Evolutionary conservation across 108 stramenopile species (phyloP).

Genomic region (Stephanodiscus triporus): DNA sequence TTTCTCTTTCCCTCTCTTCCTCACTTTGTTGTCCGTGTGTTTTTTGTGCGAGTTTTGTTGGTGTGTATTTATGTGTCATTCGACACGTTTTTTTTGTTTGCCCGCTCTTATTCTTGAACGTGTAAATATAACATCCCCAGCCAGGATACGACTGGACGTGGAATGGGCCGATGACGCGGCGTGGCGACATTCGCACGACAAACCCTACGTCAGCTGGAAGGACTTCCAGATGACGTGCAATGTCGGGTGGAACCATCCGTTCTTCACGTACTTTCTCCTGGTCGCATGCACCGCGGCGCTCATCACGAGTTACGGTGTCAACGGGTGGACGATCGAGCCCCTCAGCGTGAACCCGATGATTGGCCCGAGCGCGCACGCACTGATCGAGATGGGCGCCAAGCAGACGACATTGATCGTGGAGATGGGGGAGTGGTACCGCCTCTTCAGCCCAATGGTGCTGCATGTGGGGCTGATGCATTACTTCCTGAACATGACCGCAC

Average conservation of each 20-base stretch:
- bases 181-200: constrained; percentile 63
- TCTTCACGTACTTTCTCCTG: constrained; percentile 71
- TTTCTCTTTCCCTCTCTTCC: no score
- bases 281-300: constrained; percentile 67
- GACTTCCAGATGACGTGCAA: constrained; percentile 70
- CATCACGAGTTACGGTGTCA: constrained; percentile 64
- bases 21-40: no score
- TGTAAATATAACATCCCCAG: constrained; percentile 2
- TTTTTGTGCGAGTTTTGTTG: no score
- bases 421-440: constrained; percentile 83
- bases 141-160: constrained; percentile 74
- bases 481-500: constrained; percentile 90
- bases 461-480: constrained; percentile 96
- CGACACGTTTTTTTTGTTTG: no score
- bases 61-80: no score
- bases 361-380: constrained; percentile 84
- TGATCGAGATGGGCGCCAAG: constrained; percentile 87
- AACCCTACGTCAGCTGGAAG: constrained; percentile 77
- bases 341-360: constrained; percentile 88
- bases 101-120: no score
- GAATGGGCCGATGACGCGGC: constrained; percentile 91
- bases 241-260: constrained; percentile 65
- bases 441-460: constrained; percentile 91
- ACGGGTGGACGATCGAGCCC: constrained; percentile 84
- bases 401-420: constrained; percentile 83